These are phyloP conservation scores for Torulaspora globosa DNA, from an alignment of 1,139 yeast species.

Conservation along the genomic window DNA sequence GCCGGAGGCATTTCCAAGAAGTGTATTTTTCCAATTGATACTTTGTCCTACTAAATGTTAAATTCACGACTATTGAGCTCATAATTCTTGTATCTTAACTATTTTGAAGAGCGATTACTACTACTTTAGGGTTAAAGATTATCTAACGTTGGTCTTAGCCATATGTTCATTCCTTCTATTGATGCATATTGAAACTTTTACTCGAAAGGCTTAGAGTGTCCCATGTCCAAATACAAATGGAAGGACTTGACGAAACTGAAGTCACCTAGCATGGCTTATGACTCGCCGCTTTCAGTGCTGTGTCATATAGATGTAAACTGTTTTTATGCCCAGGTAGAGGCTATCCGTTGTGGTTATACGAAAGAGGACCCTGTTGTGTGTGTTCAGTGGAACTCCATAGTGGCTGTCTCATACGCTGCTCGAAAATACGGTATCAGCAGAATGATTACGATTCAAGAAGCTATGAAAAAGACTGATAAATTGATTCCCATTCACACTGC, in stretches of 20 bases:
- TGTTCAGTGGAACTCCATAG: constrained; percentile 85
- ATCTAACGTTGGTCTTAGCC: neutral
- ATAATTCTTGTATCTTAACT: too few relatives aligned
- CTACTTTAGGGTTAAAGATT: neutral
- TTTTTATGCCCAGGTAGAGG: constrained; percentile 93
- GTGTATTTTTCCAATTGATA: neutral
- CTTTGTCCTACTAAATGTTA: neutral
- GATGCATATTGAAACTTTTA: neutral
- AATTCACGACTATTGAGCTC: neutral
- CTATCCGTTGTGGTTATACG: constrained; percentile 60
- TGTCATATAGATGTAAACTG: constrained; percentile 91
- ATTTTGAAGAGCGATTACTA: too few relatives aligned
- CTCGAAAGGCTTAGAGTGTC: neutral
- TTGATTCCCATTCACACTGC: constrained; percentile 87
- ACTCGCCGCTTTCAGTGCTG: constrained; percentile 72
- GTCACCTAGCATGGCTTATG: constrained; percentile 45
- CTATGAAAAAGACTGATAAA: constrained; percentile 68
- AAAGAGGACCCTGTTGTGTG: constrained; percentile 83
- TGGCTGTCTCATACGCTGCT: constrained; percentile 90
- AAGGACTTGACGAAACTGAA: constrained; percentile 48
- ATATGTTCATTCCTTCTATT: neutral
- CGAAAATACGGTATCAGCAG: constrained; percentile 75
- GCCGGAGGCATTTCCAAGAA: too few relatives aligned
- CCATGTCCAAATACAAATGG: constrained; percentile 43
- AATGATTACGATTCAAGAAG: constrained; percentile 67